Percentiles rank a stretch among this genome's conserved stretches.
Conservation (phyloP, 2,329 filamentous ascomycete species). For the Monosporascus sp. region DNA sequence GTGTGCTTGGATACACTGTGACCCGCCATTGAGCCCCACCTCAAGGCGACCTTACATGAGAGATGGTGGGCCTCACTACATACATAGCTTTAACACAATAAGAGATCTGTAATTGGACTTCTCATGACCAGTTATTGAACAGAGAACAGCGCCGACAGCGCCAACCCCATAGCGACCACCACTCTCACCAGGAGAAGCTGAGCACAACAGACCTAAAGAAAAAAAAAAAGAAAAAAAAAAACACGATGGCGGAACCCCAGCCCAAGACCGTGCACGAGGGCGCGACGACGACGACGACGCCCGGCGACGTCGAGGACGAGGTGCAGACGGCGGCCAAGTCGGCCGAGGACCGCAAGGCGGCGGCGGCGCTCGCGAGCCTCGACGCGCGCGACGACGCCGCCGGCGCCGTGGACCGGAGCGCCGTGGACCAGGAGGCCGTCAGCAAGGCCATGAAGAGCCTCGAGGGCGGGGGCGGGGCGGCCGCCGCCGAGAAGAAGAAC, state of each 20-base stretch:
- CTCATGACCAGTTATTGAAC: too few relatives aligned
- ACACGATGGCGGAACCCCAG: slow-evolving; percentile 55
- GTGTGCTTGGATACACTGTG: too few relatives aligned
- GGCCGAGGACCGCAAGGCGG: slow-evolving; percentile 73
- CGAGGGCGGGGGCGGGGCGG: slow-evolving; percentile 25
- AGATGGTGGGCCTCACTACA: too few relatives aligned
- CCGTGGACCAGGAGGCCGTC: slow-evolving; percentile 65
- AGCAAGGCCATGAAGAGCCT: slow-evolving; percentile 67
- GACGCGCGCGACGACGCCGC: slow-evolving; percentile 47
- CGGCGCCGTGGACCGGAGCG: slow-evolving; percentile 40
- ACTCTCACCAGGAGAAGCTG: too few relatives aligned
- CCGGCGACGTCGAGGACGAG: slow-evolving; percentile 55
- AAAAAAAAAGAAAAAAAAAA: background rate
- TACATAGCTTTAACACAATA: too few relatives aligned
- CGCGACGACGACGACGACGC: slow-evolving; percentile 46
- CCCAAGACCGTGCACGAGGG: slow-evolving; percentile 54
- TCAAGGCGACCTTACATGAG: too few relatives aligned
- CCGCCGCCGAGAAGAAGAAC: slow-evolving; percentile 26
- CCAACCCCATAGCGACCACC: too few relatives aligned
- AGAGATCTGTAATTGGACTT: too few relatives aligned
- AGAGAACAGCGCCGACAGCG: too few relatives aligned
- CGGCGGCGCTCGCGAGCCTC: slow-evolving; percentile 66
- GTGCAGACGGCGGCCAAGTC: slow-evolving; percentile 49
- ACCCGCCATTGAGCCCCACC: too few relatives aligned
- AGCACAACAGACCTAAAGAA: too few relatives aligned